phyloP scores from a whole-genome alignment of 2,329 filamentous ascomycete genomes.

The Rachicladosporium sp. region DNA sequence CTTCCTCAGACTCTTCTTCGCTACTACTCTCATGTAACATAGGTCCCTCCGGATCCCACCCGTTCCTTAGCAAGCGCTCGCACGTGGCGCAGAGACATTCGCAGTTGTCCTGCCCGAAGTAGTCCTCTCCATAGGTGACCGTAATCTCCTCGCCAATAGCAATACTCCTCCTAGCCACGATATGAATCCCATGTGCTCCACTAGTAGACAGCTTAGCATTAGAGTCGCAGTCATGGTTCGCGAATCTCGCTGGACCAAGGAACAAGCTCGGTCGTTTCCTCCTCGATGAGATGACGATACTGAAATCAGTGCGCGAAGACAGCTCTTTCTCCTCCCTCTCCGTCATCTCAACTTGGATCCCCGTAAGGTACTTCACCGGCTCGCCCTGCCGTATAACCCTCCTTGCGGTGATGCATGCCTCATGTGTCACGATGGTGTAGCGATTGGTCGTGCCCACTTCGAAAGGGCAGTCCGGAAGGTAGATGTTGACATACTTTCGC shows the following conservation, averaged over 20 bases:
- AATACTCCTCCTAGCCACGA: conserved; percentile 73
- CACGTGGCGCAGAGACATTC: conserved; percentile 89
- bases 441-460: conserved; percentile 90
- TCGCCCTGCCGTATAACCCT: conserved; percentile 69
- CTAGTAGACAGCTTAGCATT: conserved; percentile 80
- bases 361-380: conserved; percentile 78
- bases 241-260: conserved; percentile 87
- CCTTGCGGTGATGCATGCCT: conserved; percentile 76
- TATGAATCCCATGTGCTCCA: conserved; percentile 77
- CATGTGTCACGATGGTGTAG: conserved; percentile 82
- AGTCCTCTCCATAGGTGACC: conserved; percentile 88
- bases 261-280: conserved; percentile 87
- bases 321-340: conserved; percentile 79
- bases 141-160: conserved; percentile 87
- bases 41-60: conserved; percentile 53
- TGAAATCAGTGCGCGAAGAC: conserved; percentile 84
- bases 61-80: conserved; percentile 62
- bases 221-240: conserved; percentile 91
- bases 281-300: conserved; percentile 85
- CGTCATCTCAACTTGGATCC: conserved; percentile 85
- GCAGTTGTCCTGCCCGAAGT: conserved; percentile 89
- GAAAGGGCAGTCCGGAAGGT: conserved; percentile 85
- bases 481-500: conserved; percentile 83
- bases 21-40: conserved; percentile 20
- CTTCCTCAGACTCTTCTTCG: conserved; percentile 24